Conservation (phyloP, 106 monocot genomes). For the Chionographis japonica region DNA sequence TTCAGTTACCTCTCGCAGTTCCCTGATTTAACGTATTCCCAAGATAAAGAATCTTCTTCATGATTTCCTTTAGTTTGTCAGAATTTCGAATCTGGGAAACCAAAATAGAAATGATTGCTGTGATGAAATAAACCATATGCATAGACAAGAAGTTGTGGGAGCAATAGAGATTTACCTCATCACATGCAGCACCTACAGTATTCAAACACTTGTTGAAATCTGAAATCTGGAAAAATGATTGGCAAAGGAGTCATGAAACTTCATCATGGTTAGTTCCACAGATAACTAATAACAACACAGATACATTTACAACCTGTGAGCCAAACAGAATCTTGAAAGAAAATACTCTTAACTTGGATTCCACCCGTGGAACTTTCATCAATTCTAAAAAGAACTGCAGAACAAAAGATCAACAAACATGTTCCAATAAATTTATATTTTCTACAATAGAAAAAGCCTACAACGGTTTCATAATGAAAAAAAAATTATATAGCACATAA, state of each 20-base stretch:
- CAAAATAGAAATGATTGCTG: background rate
- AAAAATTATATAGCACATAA: too few relatives aligned
- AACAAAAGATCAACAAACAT: background rate
- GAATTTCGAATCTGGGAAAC: slow-evolving; percentile 62
- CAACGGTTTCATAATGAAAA: too few relatives aligned
- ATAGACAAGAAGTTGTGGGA: background rate
- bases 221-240: slow-evolving; percentile 47
- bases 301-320: slow-evolving; percentile 40
- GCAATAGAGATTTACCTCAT: slow-evolving; percentile 51
- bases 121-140: background rate
- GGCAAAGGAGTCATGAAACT: background rate
- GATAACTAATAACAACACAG: background rate
- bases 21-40: slow-evolving; percentile 94
- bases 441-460: too few relatives aligned
- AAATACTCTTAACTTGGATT: slow-evolving; percentile 70
- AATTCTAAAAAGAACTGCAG: slow-evolving; percentile 70
- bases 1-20: slow-evolving; percentile 78
- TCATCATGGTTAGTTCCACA: background rate
- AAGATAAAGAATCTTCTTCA: slow-evolving; percentile 87
- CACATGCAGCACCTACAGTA: slow-evolving; percentile 58
- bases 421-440: background rate
- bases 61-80: slow-evolving; percentile 84
- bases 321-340: slow-evolving; percentile 72
- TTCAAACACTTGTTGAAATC: slow-evolving; percentile 68
- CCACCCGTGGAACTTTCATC: slow-evolving; percentile 81